A percentile compares a stretch with the other conserved stretches of the same genome.
phyloP scores from a whole-genome alignment of 2,329 filamentous ascomycete species.

The Rhinocladiella similis region DNA sequence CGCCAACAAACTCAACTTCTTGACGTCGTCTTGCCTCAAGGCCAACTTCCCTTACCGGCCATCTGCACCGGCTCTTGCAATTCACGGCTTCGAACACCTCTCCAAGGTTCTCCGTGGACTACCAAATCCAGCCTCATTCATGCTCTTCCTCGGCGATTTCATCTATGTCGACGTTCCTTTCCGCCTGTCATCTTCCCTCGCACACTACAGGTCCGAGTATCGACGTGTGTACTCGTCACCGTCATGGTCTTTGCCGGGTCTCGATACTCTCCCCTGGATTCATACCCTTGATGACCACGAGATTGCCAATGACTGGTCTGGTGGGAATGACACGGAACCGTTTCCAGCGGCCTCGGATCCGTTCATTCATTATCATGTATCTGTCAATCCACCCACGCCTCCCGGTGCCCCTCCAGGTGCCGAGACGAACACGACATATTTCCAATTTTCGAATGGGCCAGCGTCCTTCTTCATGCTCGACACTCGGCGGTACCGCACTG shows the following conservation, averaged over 20 bases:
- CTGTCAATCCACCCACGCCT: conserved; percentile 73
- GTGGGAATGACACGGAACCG: conserved; percentile 74
- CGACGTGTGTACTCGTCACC: conserved; percentile 94
- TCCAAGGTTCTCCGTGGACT: conserved; percentile 71
- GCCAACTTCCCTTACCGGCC: conserved; percentile 87
- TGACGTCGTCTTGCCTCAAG: conserved; percentile 91
- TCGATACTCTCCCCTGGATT: conserved; percentile 87
- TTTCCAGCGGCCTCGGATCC: conserved; percentile 80
- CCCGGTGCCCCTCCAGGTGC: conserved; percentile 52
- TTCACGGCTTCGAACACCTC: conserved; percentile 70
- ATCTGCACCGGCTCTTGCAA: conserved; percentile 73
- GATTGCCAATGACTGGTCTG: conserved; percentile 87
- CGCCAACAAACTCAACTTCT: conserved; percentile 78
- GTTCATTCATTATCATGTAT: conserved; percentile 81
- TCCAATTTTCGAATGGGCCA: conserved; percentile 84
- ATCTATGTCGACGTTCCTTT: conserved; percentile 73
- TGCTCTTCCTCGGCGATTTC: conserved; percentile 58
- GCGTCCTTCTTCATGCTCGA: conserved; percentile 95
- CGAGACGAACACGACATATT: conserved; percentile 70
- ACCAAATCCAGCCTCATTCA: conserved; percentile 64
- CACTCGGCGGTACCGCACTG: conserved; percentile 79
- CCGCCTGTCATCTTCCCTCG: conserved; percentile 68
- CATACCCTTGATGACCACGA: conserved; percentile 97
- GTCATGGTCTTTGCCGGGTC: conserved; percentile 71
- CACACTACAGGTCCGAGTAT: conserved; percentile 88